Percentiles rank a stretch among this genome's conserved stretches.
Evolutionary conservation across 495 filamentous ascomycete species (phyloP).

Genomic region (Cairneyella variabilis): DNA sequence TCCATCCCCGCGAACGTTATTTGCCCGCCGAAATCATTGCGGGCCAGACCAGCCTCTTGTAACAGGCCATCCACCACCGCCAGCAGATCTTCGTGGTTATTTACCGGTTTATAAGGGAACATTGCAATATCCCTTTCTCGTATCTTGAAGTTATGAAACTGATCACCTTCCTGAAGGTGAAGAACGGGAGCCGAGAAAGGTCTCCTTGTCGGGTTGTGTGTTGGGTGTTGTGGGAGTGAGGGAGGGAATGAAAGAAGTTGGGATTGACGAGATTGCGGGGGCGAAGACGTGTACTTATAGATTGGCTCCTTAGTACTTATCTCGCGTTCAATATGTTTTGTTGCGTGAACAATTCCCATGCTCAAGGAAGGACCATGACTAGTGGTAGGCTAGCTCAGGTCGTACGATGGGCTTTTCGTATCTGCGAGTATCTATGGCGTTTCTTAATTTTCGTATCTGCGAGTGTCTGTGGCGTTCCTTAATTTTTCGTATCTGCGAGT

Average conservation of each 20-base stretch:
- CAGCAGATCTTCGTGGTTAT: slow-evolving; percentile 3
- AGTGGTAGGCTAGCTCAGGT: background rate
- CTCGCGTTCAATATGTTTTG: background rate
- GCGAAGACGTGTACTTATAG: background rate
- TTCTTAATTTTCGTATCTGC: background rate
- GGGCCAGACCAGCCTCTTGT: background rate
- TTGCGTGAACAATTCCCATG: background rate
- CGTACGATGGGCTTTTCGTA: too few relatives aligned
- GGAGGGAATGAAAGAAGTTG: background rate
- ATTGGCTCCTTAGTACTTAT: background rate
- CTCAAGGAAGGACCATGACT: background rate
- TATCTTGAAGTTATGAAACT: background rate
- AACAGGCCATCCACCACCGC: slow-evolving; percentile 3
- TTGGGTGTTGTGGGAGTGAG: background rate
- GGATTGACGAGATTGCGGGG: background rate
- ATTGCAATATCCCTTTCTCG: background rate
- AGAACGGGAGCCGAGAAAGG: background rate
- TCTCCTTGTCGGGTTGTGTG: background rate
- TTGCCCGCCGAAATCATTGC: slow-evolving; percentile 3
- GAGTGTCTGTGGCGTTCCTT: background rate
- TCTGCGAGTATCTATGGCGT: background rate
- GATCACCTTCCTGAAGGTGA: background rate
- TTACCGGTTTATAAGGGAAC: slow-evolving; percentile 1
- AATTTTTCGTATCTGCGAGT: background rate
- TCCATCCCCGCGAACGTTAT: slow-evolving; percentile 2